These are phyloP conservation scores for Pseudogymnoascus sp. DNA, from an alignment of 2,329 filamentous ascomycete species.

Conservation along the genomic window DNA sequence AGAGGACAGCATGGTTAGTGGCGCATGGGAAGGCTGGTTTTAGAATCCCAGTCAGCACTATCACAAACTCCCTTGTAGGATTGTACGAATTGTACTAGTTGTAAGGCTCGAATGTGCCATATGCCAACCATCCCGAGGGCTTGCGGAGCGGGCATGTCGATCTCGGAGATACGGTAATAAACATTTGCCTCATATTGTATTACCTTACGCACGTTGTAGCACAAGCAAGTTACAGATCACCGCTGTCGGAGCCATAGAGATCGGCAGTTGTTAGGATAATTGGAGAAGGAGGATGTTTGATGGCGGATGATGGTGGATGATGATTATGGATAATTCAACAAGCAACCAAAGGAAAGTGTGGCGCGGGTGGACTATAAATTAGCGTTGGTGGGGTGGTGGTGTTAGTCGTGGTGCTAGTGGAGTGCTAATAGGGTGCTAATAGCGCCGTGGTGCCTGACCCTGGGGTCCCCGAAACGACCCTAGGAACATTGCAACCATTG, in stretches of 20 bases:
- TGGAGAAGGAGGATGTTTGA: not conserved
- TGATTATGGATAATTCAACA: conserved; percentile 5
- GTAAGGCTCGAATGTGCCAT: not conserved
- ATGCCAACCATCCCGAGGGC: not conserved
- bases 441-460: not conserved
- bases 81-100: not conserved
- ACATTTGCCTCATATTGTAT: not conserved
- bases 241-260: not conserved
- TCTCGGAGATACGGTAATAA: not conserved
- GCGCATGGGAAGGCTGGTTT: not conserved
- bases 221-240: not conserved
- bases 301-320: not conserved
- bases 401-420: not conserved
- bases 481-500: not conserved
- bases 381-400: conserved; percentile 4
- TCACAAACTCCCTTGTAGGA: not conserved
- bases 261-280: not conserved
- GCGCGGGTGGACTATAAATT: not conserved
- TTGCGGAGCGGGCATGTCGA: not conserved
- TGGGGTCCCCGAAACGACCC: not conserved
- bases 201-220: not conserved
- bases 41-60: not conserved
- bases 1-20: not conserved
- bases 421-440: not conserved
- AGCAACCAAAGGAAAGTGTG: not conserved